phyloP scores from a whole-genome alignment of 208 protist genomes.

The Cochliopodium minus region DNA sequence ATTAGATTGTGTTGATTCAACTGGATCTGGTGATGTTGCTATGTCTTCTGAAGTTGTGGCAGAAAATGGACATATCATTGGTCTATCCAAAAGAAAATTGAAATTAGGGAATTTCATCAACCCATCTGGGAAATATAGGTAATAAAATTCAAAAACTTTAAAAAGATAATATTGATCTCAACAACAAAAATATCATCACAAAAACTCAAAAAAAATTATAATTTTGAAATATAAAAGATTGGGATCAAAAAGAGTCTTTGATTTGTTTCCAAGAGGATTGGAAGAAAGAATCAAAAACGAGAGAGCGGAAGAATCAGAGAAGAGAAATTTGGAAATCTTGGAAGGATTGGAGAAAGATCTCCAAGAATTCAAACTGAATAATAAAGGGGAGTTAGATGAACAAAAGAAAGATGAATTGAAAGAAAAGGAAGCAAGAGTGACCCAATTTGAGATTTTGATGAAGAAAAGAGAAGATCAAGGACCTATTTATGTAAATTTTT shows the following conservation, averaged over 20 bases:
- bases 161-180: no score
- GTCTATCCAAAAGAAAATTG: slow-evolving; percentile 4
- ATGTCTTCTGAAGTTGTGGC: slow-evolving; percentile 16
- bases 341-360: neutral
- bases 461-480: slow-evolving; percentile 13
- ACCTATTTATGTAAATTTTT: neutral
- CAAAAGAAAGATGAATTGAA: neutral
- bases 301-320: slow-evolving; percentile 21
- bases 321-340: slow-evolving; percentile 2
- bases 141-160: no score
- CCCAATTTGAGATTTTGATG: slow-evolving; percentile 10
- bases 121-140: slow-evolving; percentile 12
- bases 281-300: slow-evolving; percentile 19
- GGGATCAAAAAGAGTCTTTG: slow-evolving; percentile 14
- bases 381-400: neutral
- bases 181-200: no score
- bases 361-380: neutral
- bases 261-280: slow-evolving; percentile 16
- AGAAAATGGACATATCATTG: slow-evolving; percentile 4
- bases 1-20: slow-evolving; percentile 27
- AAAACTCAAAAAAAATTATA: no score
- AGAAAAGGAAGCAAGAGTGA: slow-evolving; percentile 14
- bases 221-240: neutral
- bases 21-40: slow-evolving; percentile 31
- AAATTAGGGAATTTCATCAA: slow-evolving; percentile 15